Base-by-base conservation (phyloP, 116 monocot species). In the Trichopus zeylanicus region DNA sequence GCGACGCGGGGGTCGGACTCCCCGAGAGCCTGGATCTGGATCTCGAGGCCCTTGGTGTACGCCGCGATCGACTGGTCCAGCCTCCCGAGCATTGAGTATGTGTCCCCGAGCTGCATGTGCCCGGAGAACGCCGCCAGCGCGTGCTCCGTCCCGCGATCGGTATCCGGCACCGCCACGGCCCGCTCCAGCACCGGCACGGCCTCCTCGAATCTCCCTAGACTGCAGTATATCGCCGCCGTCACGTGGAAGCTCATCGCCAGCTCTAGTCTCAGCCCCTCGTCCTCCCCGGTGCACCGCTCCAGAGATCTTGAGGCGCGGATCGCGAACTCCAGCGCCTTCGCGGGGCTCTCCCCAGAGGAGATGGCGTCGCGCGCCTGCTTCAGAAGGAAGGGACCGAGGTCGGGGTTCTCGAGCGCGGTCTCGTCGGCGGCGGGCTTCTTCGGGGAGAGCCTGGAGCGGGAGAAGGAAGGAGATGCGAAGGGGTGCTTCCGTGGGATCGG, bases 101-200 rank as follows among this genome's bases (percentile, higher is more conserved):
- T 98, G 61, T 98, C 98, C 24, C 98, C 98, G 19, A 98, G 82
- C 73, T 98, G 98, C 98, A 98, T 98, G 63, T 73, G 82, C 6
- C 98, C 98, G 27, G 98, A 91, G 66, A 91, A 98, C 15, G 78
- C 81, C 9, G 98, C 98, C 11, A 98, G 74, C 0, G 87, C 84
- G 33, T 82, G 81, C 52, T 93, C 87, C 49, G 66, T 16, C 7
- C 81, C 83, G 16, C 62, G 63, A 22, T 57, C 76, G 32, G 60
- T 64, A 7, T 82, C 75, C 33, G 82, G 79, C 12, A 91, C 88
- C 23, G 56, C 46, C 32, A 98, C 82, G 31, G 98, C 98, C 57
- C 82, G 65, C 60, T 91, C 98, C 56, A 98, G 80, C 27, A 85
- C 80, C 47, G 84, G 73, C 47, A 98, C 75, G 28, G 91, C 91